Evolutionary conservation across 768 basidiomycete species (phyloP).

Genomic region (Cytidiella melzeri): DNA sequence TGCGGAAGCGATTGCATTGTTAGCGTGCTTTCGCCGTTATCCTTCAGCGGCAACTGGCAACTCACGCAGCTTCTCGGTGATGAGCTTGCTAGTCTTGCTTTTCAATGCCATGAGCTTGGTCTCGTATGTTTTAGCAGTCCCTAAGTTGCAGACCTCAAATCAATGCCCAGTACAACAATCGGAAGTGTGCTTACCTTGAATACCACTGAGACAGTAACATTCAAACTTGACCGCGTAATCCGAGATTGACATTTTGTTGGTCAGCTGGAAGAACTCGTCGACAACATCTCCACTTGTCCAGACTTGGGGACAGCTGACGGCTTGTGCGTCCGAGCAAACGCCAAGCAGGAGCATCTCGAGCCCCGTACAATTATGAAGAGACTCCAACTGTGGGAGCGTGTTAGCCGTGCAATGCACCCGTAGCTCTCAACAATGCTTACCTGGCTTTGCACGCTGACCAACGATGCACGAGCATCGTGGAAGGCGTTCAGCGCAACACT

Average conservation of each 20-base stretch:
- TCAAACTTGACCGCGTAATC: background rate
- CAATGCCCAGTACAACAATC: background rate
- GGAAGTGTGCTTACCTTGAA: background rate
- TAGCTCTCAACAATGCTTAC: background rate
- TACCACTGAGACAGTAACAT: background rate
- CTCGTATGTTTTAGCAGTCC: background rate
- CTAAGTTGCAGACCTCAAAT: too few relatives aligned
- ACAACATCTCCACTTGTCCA: background rate
- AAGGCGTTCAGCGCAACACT: slow-evolving; percentile 5
- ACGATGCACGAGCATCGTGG: slow-evolving; percentile 6
- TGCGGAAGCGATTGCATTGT: background rate
- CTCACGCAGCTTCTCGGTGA: background rate
- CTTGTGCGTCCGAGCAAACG: background rate
- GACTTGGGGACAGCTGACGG: background rate
- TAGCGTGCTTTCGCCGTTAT: background rate
- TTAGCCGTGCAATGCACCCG: background rate
- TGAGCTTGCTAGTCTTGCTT: background rate
- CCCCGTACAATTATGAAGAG: background rate
- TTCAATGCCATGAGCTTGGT: background rate
- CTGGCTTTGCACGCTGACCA: background rate
- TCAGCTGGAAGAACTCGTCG: slow-evolving; percentile 1
- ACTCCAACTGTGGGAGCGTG: background rate
- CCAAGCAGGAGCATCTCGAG: background rate
- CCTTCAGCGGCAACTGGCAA: background rate
- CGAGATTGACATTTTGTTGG: background rate